Evolutionary conservation across 129 eudicot species (phyloP), one percentile per base, ranked within the genome.

Genomic region (Silybum marianum): DNA sequence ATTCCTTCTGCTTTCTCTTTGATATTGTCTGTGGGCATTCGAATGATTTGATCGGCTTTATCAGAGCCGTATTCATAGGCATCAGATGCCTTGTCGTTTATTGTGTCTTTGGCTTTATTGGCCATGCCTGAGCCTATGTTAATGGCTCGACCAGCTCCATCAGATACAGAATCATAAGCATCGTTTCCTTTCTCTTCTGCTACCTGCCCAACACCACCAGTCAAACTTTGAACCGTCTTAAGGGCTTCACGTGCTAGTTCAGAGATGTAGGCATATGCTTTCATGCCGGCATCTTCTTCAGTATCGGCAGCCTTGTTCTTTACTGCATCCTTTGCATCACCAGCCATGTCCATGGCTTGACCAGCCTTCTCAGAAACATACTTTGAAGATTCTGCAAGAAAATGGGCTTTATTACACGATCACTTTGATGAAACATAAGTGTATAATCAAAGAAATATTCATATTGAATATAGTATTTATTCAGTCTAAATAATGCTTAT

Each of bases 361-460:
- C 88, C 9, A 38, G 81, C 42, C 77, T 85, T 88, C 76, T 91
- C 76, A 36, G 91, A 85, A 51, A 89, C 87, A 60, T 81, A 85
- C 62, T 84, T 86, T 2, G 89, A 81, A 8, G 91, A 63, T 67
- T 81, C 94, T 92, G 87, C 78, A 71, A 62, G 2, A 51, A 60
- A 62, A 69, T 9, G 38, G 32, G 21, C 7, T 39, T 23, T 14
- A 12, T 62, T 65, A 38, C 23, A 58, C 23, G 9, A 14, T 13
- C 4, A 13, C 26, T n/a, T 16, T 11, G 11, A 21, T 62, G 69
- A 60, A 60, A 19, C 25, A 62, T 3, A 19, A 62, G 24, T 1
- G 30, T 1, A 26, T 26, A 26, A 26, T 26, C 30, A 1, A 26
- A 26, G 30, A 26, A 26, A 26, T 26, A 26, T 26, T 26, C 30